Evolutionary conservation across 176 grass and related monocot genomes (phyloP), one percentile per base, ranked within the genome.

Genomic region (Oryza brachyantha): DNA sequence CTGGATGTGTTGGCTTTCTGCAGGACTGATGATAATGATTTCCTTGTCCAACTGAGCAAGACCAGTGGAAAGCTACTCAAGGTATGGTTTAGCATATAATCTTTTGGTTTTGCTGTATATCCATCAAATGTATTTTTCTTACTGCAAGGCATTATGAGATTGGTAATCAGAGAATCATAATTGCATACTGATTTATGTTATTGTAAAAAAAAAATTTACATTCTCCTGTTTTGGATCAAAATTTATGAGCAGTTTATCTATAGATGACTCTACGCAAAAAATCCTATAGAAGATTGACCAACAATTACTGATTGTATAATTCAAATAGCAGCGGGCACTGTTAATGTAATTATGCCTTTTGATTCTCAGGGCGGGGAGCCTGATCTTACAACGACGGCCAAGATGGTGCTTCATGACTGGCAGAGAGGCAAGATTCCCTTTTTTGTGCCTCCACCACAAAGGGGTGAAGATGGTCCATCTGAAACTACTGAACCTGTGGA

Each of bases 361-460:
- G 65, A 68, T 88, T 88, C 68, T 83, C 63, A 98, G 96, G 92
- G 96, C 5, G 92, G 92, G 0, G 96, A 98, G 61, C 87, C 96
- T 70, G 96, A 98, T 78, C 67, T 94, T 58, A 89, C 91, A 89
- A 94, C 92, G 5, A 83, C 66, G 8, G 92, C 96, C 67, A 98
- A 94, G 89, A 94, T 98, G 92, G 81, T 98, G n/a, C 92, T 98
- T 34, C 92, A 98, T 88, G 95, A 98, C 54, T 98, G 95, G 95
- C 92, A 98, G 78, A 88, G 96, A 71, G 96, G 96, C 67, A 98
- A 98, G 86, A 94, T 98, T 71, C 96, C 96, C 3, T 94, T 98
- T 75, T 97, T 90, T 25, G 95, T 94, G 34, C 83, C 91, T 29
- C 95, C 91, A 8, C 89, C 91, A 2, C 72, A 85, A 5, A 82